Percentiles rank a stretch among this genome's conserved stretches.
phyloP scores from a whole-genome alignment of 2,329 filamentous ascomycete species.

The Lasiodiplodia sp. region DNA sequence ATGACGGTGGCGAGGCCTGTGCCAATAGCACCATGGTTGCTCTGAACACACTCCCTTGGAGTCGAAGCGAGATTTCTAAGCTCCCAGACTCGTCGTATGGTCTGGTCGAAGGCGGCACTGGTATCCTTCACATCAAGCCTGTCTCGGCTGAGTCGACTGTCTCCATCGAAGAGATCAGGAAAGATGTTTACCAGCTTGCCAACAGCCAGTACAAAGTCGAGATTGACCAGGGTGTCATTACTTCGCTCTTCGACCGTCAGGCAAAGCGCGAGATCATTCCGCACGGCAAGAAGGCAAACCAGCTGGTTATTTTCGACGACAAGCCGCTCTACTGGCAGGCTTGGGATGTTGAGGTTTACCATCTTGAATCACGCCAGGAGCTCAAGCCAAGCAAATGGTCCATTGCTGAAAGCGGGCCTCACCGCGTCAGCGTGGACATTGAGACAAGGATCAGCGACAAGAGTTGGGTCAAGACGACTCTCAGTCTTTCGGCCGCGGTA shows the following conservation, averaged over 20 bases:
- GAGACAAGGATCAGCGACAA: slow-evolving; percentile 86
- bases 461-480: slow-evolving; percentile 85
- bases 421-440: slow-evolving; percentile 82
- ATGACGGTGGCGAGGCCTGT: slow-evolving; percentile 51
- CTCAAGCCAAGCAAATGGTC: slow-evolving; percentile 72
- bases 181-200: slow-evolving; percentile 76
- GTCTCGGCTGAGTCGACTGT: slow-evolving; percentile 44
- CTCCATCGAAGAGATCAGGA: slow-evolving; percentile 58
- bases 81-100: slow-evolving; percentile 55
- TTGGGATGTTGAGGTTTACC: slow-evolving; percentile 97
- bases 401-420: slow-evolving; percentile 74
- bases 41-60: slow-evolving; percentile 89
- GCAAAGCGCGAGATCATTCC: slow-evolving; percentile 80
- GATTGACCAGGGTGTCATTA: slow-evolving; percentile 78
- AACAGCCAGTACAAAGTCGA: slow-evolving; percentile 79
- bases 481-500: slow-evolving; percentile 76
- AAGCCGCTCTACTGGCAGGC: slow-evolving; percentile 98
- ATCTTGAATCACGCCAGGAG: slow-evolving; percentile 84
- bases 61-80: slow-evolving; percentile 75
- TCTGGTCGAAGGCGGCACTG: slow-evolving; percentile 56
- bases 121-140: slow-evolving; percentile 49
- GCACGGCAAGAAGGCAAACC: slow-evolving; percentile 77
- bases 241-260: slow-evolving; percentile 79
- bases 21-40: slow-evolving; percentile 59
- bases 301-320: slow-evolving; percentile 94